Evolutionary conservation across 2,329 filamentous ascomycete species (phyloP).

Genomic region (Cadophora sp.): DNA sequence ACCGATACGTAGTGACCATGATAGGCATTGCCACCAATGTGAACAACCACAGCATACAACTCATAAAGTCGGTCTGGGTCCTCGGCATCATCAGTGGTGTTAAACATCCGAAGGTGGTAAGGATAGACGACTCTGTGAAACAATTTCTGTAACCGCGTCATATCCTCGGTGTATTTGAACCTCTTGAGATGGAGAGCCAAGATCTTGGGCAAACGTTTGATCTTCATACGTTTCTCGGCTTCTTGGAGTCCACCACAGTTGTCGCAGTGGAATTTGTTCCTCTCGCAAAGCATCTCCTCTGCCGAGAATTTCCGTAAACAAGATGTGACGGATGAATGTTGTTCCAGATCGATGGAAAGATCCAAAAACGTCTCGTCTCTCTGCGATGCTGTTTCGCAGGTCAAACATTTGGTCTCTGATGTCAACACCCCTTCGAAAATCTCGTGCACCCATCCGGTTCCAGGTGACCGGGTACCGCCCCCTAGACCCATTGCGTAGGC

Average conservation of each 20-base stretch:
- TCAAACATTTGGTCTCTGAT: constrained; percentile 95
- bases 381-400: constrained; percentile 94
- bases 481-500: constrained; percentile 48
- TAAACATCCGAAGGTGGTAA: constrained; percentile 95
- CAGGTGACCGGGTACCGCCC: constrained; percentile 60
- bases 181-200: constrained; percentile 92
- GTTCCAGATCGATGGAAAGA: constrained; percentile 92
- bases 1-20: constrained; percentile 98
- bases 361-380: constrained; percentile 96
- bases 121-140: constrained; percentile 98
- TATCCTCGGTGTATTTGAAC: constrained; percentile 98
- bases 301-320: constrained; percentile 96
- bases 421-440: constrained; percentile 94
- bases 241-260: constrained; percentile 96
- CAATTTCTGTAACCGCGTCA: constrained; percentile 91
- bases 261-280: constrained; percentile 99
- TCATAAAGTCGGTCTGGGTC: constrained; percentile 95
- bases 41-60: constrained; percentile 94
- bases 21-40: constrained; percentile 95
- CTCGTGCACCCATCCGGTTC: constrained; percentile 92
- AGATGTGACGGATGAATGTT: constrained; percentile 95
- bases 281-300: constrained; percentile 97
- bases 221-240: constrained; percentile 99
- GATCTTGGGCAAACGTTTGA: constrained; percentile 91
- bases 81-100: constrained; percentile 93